Evolutionary conservation across 768 basidiomycete genomes (phyloP).

Genomic region (Termitomyces bulborhizus): DNA sequence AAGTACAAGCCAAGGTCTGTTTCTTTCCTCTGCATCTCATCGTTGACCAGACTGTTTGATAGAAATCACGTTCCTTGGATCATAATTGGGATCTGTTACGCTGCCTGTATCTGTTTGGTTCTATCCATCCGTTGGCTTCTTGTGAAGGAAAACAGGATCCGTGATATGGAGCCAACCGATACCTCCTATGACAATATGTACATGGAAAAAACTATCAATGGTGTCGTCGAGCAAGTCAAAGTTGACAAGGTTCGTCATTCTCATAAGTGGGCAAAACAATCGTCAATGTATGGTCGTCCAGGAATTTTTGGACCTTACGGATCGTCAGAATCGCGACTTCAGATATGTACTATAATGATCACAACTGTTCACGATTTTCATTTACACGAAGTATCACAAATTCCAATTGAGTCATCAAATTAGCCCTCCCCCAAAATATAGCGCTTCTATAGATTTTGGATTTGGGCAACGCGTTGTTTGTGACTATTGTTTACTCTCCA

Average conservation of each 20-base stretch:
- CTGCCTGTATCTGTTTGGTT: conserved; percentile 38
- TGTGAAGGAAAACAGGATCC: conserved; percentile 52
- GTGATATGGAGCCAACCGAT: conserved; percentile 50
- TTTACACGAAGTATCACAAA: no score
- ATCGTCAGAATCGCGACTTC: conserved; percentile 66
- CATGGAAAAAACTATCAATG: conserved; percentile 49
- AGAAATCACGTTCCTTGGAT: conserved; percentile 76
- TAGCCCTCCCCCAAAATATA: background rate
- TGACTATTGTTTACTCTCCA: background rate
- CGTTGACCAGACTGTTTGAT: background rate
- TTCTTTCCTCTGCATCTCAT: background rate
- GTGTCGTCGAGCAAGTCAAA: conserved; percentile 45
- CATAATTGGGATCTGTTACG: conserved; percentile 63
- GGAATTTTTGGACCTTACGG: conserved; percentile 72
- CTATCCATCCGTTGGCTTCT: conserved; percentile 50
- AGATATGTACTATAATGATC: conserved; percentile 55
- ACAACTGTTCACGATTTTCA: background rate
- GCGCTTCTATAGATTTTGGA: no score
- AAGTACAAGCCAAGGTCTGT: conserved; percentile 60
- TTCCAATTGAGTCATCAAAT: no score
- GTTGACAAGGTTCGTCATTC: conserved; percentile 57
- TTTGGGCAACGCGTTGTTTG: background rate
- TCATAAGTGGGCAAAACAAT: background rate
- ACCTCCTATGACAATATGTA: conserved; percentile 57
- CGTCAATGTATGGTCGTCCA: conserved; percentile 16